Evolutionary conservation across 2,329 filamentous ascomycete species (phyloP), one percentile per base, ranked within the genome.

Genomic region (Sarocladiaceae sp.): DNA sequence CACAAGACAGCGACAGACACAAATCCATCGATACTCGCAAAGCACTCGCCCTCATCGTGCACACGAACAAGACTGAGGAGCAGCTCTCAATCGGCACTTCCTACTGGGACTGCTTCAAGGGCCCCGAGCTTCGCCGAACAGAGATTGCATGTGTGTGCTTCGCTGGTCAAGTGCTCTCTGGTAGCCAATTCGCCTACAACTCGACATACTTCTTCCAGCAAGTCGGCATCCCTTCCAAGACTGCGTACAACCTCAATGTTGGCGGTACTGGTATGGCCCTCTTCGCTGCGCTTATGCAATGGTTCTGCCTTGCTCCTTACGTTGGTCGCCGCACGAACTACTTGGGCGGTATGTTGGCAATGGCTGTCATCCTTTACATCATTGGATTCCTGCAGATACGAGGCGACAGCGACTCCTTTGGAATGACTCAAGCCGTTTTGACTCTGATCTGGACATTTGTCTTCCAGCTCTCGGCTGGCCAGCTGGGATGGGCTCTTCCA

Each of bases 81-180:
- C 31, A 45, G 18, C 27, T 32, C 18, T 11, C 32, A 29, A 33
- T 34, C 12, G 50, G 58, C 50, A 51, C 47, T 4, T 45, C 45
- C 0, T 71, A 72, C 46, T 33, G 50, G 15, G 68, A 73, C 52
- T 70, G 65, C 49, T 73, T 74, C 61, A 57, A 55, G 7, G 70
- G 70, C 18, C 57, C 60, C 7, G 62, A 73, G 45, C 57, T 62
- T 1, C 63, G 65, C 15, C 62, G 67, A 13, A 68, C 67, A 5
- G 61, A 69, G 49, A 63, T 70, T 34, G 59, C 59, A 46, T 56
- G 61, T 52, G 40, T 60, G 31, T 56, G 55, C 16, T 64, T 63
- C 49, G 48, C 61, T 18, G 59, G 55, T 4, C 67, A 69, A 47
- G 60, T 62, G 42, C 57, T 60, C 4, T 54, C 57, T 35, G 60